Conservation (phyloP, 2,329 filamentous ascomycete species). For the Penicillium nordicum region DNA sequence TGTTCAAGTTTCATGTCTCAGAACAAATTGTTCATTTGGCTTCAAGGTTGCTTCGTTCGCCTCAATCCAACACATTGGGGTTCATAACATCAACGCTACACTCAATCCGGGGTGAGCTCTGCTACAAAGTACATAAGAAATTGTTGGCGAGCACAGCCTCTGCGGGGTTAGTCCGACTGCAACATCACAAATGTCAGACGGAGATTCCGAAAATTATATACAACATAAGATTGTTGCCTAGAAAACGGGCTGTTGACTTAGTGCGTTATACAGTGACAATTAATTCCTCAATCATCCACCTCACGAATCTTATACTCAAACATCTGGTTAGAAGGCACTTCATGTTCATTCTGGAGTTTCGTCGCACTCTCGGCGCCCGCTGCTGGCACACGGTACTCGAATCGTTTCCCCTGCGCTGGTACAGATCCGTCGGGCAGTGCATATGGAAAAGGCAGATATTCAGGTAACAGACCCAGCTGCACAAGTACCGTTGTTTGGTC, state of each 20-base stretch:
- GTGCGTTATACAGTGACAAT: background rate
- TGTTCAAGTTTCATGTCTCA: background rate
- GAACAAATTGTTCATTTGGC: background rate
- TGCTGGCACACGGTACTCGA: conserved; percentile 61
- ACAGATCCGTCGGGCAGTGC: conserved; percentile 41
- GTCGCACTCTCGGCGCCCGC: conserved; percentile 53
- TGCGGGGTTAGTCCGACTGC: background rate
- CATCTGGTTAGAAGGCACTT: conserved; percentile 56
- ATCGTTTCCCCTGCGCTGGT: conserved; percentile 41
- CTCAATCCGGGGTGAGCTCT: background rate
- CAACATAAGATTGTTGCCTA: background rate
- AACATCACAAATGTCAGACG: background rate
- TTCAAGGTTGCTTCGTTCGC: background rate
- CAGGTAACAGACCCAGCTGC: conserved; percentile 61
- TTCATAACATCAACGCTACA: background rate
- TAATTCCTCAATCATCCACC: conserved; percentile 18
- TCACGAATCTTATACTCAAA: conserved; percentile 40
- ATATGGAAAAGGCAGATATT: conserved; percentile 64
- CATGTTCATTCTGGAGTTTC: conserved; percentile 52
- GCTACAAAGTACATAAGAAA: background rate
- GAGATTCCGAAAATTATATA: background rate
- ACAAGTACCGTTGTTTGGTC: conserved; percentile 62
- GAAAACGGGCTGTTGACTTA: background rate
- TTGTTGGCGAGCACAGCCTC: background rate
- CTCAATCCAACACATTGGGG: no score